Percentiles rank a stretch among this genome's conserved stretches.
phyloP scores from a whole-genome alignment of 345 rosid genomes.

The Camelina hispida region DNA sequence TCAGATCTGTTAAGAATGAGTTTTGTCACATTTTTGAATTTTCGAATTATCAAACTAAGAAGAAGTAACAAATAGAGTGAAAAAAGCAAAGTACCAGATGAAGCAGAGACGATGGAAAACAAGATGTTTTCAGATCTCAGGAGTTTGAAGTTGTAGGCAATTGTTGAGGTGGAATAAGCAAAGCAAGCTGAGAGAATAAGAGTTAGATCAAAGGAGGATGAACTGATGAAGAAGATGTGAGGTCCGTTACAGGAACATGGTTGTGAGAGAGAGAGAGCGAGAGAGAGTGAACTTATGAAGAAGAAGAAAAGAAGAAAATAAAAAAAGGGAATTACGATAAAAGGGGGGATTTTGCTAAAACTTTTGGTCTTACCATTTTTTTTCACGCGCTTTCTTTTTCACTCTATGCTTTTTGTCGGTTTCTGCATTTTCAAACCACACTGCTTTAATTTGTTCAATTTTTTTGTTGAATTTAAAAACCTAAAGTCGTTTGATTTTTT shows the following conservation, averaged over 20 bases:
- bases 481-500: conserved; percentile 18
- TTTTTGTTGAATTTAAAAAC: background rate
- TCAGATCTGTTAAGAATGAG: too few relatives aligned
- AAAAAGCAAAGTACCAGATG: conserved; percentile 14
- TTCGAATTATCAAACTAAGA: background rate
- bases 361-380: conserved; percentile 20
- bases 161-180: too few relatives aligned
- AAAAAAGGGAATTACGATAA: conserved; percentile 4
- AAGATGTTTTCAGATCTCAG: conserved; percentile 29
- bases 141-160: background rate
- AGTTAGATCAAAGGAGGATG: background rate
- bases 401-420: conserved; percentile 41
- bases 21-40: too few relatives aligned
- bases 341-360: background rate
- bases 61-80: background rate
- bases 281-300: conserved; percentile 32
- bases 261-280: conserved; percentile 27
- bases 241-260: conserved; percentile 22
- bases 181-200: background rate
- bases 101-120: conserved; percentile 22
- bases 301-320: background rate
- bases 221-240: background rate
- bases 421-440: conserved; percentile 40
- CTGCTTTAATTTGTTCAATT: background rate
- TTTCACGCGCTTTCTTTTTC: conserved; percentile 45